phyloP scores from a whole-genome alignment of 2,329 filamentous ascomycete genomes.

The Stachybotrys chartarum region DNA sequence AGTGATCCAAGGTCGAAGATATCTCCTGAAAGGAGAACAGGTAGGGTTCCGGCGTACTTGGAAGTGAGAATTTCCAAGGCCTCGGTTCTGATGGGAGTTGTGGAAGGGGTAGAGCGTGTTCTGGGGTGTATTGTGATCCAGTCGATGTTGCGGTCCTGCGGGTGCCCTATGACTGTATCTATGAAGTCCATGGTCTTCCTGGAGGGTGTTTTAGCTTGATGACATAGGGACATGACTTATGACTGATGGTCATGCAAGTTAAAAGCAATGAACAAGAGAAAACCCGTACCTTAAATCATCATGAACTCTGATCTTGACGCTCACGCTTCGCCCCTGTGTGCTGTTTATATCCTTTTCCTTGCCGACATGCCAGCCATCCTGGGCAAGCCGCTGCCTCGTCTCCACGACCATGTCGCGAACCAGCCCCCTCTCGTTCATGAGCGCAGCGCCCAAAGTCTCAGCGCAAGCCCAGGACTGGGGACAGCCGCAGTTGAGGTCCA shows the following conservation, averaged over 20 bases:
- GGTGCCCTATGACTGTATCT: conserved; percentile 50
- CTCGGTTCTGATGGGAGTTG: conserved; percentile 52
- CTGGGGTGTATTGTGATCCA: conserved; percentile 66
- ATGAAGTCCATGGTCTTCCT: conserved; percentile 56
- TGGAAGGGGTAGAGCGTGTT: conserved; percentile 53
- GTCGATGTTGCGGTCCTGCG: conserved; percentile 47
- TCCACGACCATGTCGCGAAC: conserved; percentile 59
- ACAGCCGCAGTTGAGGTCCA: conserved; percentile 68
- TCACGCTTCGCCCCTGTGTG: conserved; percentile 49
- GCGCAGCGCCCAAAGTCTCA: conserved; percentile 59
- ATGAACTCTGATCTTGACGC: conserved; percentile 65
- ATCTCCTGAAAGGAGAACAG: conserved; percentile 62
- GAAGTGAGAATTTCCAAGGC: conserved; percentile 50
- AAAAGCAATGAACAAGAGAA: neutral
- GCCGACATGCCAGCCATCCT: conserved; percentile 46
- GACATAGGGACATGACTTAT: neutral
- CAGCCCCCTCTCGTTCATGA: conserved; percentile 58
- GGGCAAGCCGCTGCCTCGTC: conserved; percentile 42
- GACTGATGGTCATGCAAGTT: neutral
- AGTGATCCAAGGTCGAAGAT: conserved; percentile 51
- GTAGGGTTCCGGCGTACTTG: conserved; percentile 46
- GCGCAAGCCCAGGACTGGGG: conserved; percentile 68
- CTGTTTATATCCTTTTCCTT: conserved; percentile 33
- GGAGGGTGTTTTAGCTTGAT: neutral
- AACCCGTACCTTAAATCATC: conserved; percentile 46